phyloP scores from a whole-genome alignment of 768 basidiomycete species.

The Trametes maxima region DNA sequence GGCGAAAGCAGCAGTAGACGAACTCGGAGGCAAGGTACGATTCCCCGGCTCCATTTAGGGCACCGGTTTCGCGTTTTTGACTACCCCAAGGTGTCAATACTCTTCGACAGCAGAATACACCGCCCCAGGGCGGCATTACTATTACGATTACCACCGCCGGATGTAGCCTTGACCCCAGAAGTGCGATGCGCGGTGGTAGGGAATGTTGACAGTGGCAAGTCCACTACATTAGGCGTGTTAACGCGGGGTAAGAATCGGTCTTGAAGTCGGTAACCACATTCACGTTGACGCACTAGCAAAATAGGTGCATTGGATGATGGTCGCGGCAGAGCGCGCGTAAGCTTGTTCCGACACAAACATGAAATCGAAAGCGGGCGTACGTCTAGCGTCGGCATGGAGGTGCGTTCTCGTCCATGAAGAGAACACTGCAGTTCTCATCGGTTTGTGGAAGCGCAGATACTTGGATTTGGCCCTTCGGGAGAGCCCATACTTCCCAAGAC shows the following conservation, averaged over 20 bases:
- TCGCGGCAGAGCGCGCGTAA: conserved; percentile 79
- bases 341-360: conserved; percentile 94
- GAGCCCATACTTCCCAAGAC: conserved; percentile 76
- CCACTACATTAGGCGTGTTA: conserved; percentile 90
- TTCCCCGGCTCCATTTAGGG: neutral
- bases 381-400: conserved; percentile 97
- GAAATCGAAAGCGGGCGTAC: conserved; percentile 96
- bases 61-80: neutral
- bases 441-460: conserved; percentile 53
- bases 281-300: too few species aligned
- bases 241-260: conserved; percentile 68
- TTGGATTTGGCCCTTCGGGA: conserved; percentile 83
- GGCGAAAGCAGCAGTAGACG: conserved; percentile 59
- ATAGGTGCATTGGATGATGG: conserved; percentile 80
- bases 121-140: conserved; percentile 63
- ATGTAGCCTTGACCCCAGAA: conserved; percentile 80
- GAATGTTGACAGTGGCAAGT: conserved; percentile 94
- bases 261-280: neutral
- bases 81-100: conserved; percentile 50
- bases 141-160: conserved; percentile 74
- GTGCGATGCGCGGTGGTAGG: conserved; percentile 96
- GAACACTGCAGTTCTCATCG: neutral
- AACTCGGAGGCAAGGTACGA: conserved; percentile 78
- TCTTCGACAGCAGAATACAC: conserved; percentile 49
- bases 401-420: conserved; percentile 40